Conservation (phyloP, 345 rosid species). For the Arabidopsis thaliana region DNA sequence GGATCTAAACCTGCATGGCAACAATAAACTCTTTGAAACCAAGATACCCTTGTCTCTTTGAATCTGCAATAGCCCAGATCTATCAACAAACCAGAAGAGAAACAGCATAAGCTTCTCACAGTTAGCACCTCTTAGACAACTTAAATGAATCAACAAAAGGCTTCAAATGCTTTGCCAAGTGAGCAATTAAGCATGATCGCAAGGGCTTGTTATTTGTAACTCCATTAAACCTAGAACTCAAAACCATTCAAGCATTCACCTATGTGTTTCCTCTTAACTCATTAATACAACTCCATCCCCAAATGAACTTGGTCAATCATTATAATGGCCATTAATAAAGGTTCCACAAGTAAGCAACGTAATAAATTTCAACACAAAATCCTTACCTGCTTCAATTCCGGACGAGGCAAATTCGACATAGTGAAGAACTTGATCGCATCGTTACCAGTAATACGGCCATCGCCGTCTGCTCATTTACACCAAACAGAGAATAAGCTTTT, state of each 20-base stretch:
- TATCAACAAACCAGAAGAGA: slow-evolving; percentile 33
- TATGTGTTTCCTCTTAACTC: slow-evolving; percentile 4
- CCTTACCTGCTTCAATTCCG: slow-evolving; percentile 82
- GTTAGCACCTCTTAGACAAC: slow-evolving; percentile 10
- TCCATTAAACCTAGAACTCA: neutral
- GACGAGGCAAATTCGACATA: slow-evolving; percentile 79
- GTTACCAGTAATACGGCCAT: slow-evolving; percentile 86
- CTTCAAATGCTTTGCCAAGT: neutral
- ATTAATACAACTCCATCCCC: slow-evolving; percentile 20
- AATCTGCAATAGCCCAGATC: slow-evolving; percentile 97
- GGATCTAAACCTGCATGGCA: slow-evolving; percentile 68
- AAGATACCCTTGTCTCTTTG: slow-evolving; percentile 85
- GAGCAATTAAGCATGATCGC: neutral
- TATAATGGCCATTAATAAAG: too few species aligned
- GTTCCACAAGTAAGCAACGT: neutral
- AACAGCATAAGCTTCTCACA: slow-evolving; percentile 9
- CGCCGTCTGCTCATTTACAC: slow-evolving; percentile 59
- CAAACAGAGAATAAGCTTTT: slow-evolving; percentile 30
- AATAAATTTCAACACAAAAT: slow-evolving; percentile 11
- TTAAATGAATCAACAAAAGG: neutral
- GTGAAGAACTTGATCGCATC: slow-evolving; percentile 87
- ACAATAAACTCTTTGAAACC: slow-evolving; percentile 72
- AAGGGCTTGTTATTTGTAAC: neutral
- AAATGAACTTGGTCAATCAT: slow-evolving; percentile 8
- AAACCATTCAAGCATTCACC: neutral